Base-by-base conservation (phyloP, 129 eudicot genomes). In the Cynara cardunculus region DNA sequence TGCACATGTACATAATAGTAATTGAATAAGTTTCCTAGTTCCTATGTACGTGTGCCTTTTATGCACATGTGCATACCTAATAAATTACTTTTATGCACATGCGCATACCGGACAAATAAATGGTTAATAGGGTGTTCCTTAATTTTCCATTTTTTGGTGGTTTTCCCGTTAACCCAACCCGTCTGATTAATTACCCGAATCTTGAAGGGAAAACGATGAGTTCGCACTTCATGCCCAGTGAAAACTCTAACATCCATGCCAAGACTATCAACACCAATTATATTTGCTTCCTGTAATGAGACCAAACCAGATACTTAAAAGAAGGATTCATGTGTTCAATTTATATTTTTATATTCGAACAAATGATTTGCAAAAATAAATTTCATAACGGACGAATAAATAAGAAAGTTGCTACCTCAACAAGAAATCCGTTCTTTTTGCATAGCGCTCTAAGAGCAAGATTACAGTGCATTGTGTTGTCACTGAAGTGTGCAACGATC, bases 171-270 rank as follows among this genome's bases (percentile, higher is more conserved):
- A 34, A 34, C 39, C 39, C 8, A 34, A 34, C 39, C 39, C 39
- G 9, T 34, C 9, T 9, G 14, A 75, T 69, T 56, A 64, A 83
- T 84, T 82, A 91, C 97, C 90, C 85, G 89, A 75, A 41, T 81
- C 87, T 88, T 92, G 87, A 92, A 92, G 71, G 97, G 88, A 41
- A 89, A 92, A 25, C 97, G 97, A 81, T 92, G 92, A 19, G 97
- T 92, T 72, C 84, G 72, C 32, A 92, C 94, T 92, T 92, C 92
- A 81, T 81, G 81, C 62, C 97, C 97, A 0, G 85, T 77, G 78
- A 82, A 85, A 78, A 86, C 88, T 53, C 94, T 86, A 76, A 92
- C 97, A 73, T 92, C 97, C 84, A 89, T 81, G 71, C 97, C 97
- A 80, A 89, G 94, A 80, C 94, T 92, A 79, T 92, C 97, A 35